Evolutionary conservation across 495 filamentous ascomycete genomes (phyloP), one percentile per base, ranked within the genome.

Genomic region (Geoglossum glabrum): DNA sequence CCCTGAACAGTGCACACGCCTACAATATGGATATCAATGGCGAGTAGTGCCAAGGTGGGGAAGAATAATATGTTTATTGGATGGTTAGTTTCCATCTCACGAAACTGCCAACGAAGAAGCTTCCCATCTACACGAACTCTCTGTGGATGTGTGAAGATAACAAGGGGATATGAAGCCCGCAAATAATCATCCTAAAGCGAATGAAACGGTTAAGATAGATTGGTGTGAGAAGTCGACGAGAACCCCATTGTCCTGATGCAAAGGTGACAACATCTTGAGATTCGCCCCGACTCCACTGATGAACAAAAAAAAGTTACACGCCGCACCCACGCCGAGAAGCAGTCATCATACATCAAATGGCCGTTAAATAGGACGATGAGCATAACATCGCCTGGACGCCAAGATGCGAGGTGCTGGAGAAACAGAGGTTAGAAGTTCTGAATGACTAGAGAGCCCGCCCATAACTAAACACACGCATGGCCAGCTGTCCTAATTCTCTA

Each of bases 211-310:
- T 28, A 27, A 27, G 28, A 52, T 52, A 52, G 49, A 52, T 27
- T 52, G 28, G 9, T 6, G 46, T 52, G 19, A 31, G 19, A 52
- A 52, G 49, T 52, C 49, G 49, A 52, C 28, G 49, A 11, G 26
- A 52, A 31, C 49, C 49, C 49, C 49, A 52, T 28, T 52, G 49
- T 27, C 49, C 49, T 52, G 49, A 52, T 52, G 49, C 49, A 52
- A 52, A 52, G 49, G 49, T 31, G 49, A 52, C 49, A 52, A 52
- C 49, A 4, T 52, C 49, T 52, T 52, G 49, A 52, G 49, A 52
- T 52, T 19, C 49, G 49, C 49, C 49, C 49, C 49, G 49, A 52
- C 49, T 52, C 49, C 49, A 52, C 49, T 52, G 28, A 52, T 52
- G 49, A 52, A 52, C 49, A 19, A 28, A 52, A 15, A 52, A 52